These are phyloP conservation scores for Heliamphora pulchella DNA, from an alignment of 179 eudicot genomes.

Conservation along the genomic window DNA sequence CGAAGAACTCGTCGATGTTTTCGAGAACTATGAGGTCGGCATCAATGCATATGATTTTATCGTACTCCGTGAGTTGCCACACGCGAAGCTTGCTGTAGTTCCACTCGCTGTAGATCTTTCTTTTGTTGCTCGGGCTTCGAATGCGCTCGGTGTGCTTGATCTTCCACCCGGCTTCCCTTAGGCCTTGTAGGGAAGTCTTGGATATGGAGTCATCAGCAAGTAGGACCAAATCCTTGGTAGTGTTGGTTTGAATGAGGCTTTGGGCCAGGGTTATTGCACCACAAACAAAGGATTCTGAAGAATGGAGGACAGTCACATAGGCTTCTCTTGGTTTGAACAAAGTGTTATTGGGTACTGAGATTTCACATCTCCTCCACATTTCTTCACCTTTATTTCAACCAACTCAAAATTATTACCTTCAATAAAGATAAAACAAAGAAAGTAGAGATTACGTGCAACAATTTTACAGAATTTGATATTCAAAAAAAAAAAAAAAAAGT, in stretches of 20 bases:
- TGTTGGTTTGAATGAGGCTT: constrained; percentile 60
- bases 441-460: too few species aligned
- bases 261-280: constrained; percentile 83
- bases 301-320: constrained; percentile 71
- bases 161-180: constrained; percentile 65
- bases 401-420: background rate
- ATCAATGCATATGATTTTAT: constrained; percentile 67
- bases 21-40: constrained; percentile 51
- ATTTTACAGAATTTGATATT: too few species aligned
- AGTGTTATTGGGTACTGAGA: background rate
- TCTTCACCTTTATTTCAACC: constrained; percentile 10
- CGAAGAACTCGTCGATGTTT: constrained; percentile 56
- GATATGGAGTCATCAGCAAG: constrained; percentile 59
- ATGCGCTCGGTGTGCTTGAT: constrained; percentile 55
- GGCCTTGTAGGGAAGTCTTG: constrained; percentile 38
- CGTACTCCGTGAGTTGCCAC: constrained; percentile 64
- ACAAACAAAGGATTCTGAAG: constrained; percentile 73
- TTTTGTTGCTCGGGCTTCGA: constrained; percentile 42
- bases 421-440: too few species aligned
- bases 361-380: background rate
- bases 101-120: constrained; percentile 58
- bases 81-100: constrained; percentile 80
- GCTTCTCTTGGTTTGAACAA: constrained; percentile 41
- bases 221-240: constrained; percentile 64
- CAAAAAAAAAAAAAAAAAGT: too few species aligned